These are phyloP conservation scores for Leptographium galeiforme DNA, from an alignment of 2,329 filamentous ascomycete genomes.

Conservation along the genomic window DNA sequence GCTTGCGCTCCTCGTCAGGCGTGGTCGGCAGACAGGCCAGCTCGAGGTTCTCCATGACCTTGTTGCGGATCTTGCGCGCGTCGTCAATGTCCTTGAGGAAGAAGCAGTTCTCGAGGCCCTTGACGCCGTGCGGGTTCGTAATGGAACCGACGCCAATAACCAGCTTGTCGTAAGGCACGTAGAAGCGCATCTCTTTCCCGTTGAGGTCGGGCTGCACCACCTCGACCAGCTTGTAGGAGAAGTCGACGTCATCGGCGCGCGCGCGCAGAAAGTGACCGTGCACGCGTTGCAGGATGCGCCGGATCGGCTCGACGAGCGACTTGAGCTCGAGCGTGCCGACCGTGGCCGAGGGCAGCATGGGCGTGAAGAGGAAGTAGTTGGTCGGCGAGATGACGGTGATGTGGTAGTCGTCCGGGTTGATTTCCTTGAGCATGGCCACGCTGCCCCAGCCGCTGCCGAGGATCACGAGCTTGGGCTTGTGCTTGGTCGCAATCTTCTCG, in stretches of 20 bases:
- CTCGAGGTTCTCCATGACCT: conserved; percentile 81
- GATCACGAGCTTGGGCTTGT: conserved; percentile 87
- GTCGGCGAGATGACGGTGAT: conserved; percentile 88
- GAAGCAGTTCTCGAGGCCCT: conserved; percentile 83
- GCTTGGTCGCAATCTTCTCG: conserved; percentile 55
- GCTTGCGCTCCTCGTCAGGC: conserved; percentile 69
- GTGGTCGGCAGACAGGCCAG: conserved; percentile 87
- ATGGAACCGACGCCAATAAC: conserved; percentile 84
- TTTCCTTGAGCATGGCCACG: conserved; percentile 77
- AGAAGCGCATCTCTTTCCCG: conserved; percentile 71
- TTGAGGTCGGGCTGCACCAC: conserved; percentile 57
- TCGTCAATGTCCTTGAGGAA: conserved; percentile 95
- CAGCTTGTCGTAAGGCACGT: conserved; percentile 94
- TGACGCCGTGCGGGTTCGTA: conserved; percentile 91
- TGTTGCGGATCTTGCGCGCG: conserved; percentile 77
- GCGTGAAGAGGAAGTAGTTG: conserved; percentile 96
- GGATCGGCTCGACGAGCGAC: conserved; percentile 84
- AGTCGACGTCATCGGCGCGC: conserved; percentile 77
- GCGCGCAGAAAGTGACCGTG: conserved; percentile 85
- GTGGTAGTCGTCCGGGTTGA: conserved; percentile 87
- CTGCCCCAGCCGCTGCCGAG: conserved; percentile 92
- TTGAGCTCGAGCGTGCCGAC: conserved; percentile 87
- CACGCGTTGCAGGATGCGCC: conserved; percentile 65
- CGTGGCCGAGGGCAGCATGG: conserved; percentile 93
- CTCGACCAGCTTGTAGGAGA: conserved; percentile 82